Conservation (phyloP, 768 basidiomycete genomes). For the Pisolithus marmoratus region DNA sequence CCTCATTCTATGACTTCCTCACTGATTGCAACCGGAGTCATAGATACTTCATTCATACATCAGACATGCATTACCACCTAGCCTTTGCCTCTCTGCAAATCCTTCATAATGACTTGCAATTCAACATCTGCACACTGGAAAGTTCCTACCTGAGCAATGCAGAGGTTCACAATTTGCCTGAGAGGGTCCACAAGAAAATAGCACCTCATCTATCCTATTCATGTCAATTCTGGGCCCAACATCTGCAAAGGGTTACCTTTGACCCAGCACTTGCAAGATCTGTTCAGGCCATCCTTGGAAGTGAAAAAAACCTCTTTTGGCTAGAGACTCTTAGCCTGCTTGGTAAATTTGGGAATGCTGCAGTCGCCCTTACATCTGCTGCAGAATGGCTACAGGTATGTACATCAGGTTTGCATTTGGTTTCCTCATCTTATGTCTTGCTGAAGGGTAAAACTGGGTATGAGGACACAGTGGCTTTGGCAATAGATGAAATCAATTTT, state of each 20-base stretch:
- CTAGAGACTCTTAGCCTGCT: not conserved
- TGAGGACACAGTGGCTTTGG: not conserved
- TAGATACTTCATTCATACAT: constrained; percentile 9
- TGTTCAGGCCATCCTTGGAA: not conserved
- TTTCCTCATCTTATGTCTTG: not conserved
- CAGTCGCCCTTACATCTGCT: not conserved
- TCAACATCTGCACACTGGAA: constrained; percentile 19
- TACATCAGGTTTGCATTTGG: not conserved
- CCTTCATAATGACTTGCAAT: constrained; percentile 23
- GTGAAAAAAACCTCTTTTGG: not conserved
- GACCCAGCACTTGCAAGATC: not conserved
- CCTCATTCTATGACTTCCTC: too few species aligned
- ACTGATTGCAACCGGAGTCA: constrained; percentile 10
- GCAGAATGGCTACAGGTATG: not conserved
- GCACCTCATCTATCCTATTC: too few species aligned
- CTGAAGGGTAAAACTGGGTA: not conserved
- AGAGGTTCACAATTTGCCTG: constrained; percentile 10
- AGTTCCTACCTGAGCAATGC: constrained; percentile 26
- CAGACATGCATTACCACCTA: constrained; percentile 11
- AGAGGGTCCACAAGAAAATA: not conserved
- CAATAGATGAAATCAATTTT: not conserved
- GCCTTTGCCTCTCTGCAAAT: constrained; percentile 17
- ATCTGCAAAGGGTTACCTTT: not conserved
- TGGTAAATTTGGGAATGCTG: not conserved
- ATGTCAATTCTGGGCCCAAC: constrained; percentile 4